Base-by-base conservation (phyloP, 2,329 filamentous ascomycete species). In the Akanthomyces lecanii region DNA sequence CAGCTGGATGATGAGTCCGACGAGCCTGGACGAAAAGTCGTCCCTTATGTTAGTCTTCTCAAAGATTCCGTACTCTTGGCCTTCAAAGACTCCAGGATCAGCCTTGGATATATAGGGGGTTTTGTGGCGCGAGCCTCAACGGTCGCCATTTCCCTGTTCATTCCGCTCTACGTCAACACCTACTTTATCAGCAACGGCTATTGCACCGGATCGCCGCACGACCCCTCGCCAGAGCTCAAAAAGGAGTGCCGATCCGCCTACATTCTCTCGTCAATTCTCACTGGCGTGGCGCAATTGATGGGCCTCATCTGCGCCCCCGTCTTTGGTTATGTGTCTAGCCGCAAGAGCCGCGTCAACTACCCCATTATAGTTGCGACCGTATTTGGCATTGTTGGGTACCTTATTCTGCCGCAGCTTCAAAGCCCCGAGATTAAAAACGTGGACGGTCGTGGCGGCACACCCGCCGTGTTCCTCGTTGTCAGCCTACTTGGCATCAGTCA, bases 51-150 rank as follows among this genome's bases (percentile, higher is more conserved):
- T 64, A 77, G 83, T 66, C 82, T 90, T 61, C 77, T 91, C 58
- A 77, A 83, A 66, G 79, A 86, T 65, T 83, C 90, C 42, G 73
- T 93, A 69, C 68, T 86, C 7, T 82, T 96, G 12, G 93, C 90
- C 16, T 86, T 92, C 69, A 86, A 80, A 10, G 90, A 96, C 71
- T 82, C 86, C 11, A 85, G 89, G 68, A 96, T 99, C 65, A 88
- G 87, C 21, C 82, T 98, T 0, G 94, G 90, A 33, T 99, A 98
- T 71, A 79, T 98, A 0, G 95, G 94, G 66, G 95, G 95, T 1
- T 97, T 98, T 70, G 94, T 99, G 2, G 94, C 93, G 11, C 87
- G 95, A 62, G 93, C 95, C 8, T 97, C 93, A 0, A 97, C 92
- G 0, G 95, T 99, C 5, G 94, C 91, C 59, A 96, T 99, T 67